A percentile compares a stretch with the other conserved stretches of the same genome.
phyloP scores from a whole-genome alignment of 495 filamentous ascomycete species.

The Penicillium pulvis region DNA sequence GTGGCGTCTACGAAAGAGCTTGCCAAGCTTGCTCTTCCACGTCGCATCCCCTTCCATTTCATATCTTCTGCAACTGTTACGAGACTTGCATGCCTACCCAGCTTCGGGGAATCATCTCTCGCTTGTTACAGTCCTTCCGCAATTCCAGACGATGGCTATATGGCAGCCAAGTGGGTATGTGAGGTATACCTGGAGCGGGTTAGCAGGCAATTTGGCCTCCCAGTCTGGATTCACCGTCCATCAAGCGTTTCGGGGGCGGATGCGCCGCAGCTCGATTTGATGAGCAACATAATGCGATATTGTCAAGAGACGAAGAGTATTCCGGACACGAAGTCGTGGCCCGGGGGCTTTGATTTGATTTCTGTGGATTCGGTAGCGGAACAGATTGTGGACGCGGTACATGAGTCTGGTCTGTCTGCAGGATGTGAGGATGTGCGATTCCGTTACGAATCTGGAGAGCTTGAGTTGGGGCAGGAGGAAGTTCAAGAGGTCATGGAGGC shows the following conservation, averaged over 20 bases:
- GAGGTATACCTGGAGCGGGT: slow-evolving; percentile 50
- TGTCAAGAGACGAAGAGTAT: slow-evolving; percentile 19
- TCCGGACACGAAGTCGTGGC: slow-evolving; percentile 22
- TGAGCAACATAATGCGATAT: slow-evolving; percentile 28
- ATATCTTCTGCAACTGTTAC: slow-evolving; percentile 45
- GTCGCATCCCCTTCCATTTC: slow-evolving; percentile 51
- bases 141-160: slow-evolving; percentile 45
- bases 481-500: slow-evolving; percentile 20
- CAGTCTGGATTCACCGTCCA: slow-evolving; percentile 45
- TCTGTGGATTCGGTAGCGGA: slow-evolving; percentile 25
- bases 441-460: slow-evolving; percentile 24
- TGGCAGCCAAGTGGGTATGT: slow-evolving; percentile 55
- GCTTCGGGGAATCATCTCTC: slow-evolving; percentile 24
- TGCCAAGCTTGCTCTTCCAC: slow-evolving; percentile 28
- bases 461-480: slow-evolving; percentile 17
- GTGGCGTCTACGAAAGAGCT: slow-evolving; percentile 48
- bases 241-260: slow-evolving; percentile 26
- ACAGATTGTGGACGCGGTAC: slow-evolving; percentile 18
- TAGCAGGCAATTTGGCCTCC: slow-evolving; percentile 23
- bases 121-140: slow-evolving; percentile 18
- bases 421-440: not conserved
- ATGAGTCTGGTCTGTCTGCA: not conserved
- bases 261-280: slow-evolving; percentile 29
- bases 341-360: slow-evolving; percentile 28
- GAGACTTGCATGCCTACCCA: slow-evolving; percentile 16